Conservation (phyloP, 768 basidiomycete species). For the Pleurotus salmoneostramineus region DNA sequence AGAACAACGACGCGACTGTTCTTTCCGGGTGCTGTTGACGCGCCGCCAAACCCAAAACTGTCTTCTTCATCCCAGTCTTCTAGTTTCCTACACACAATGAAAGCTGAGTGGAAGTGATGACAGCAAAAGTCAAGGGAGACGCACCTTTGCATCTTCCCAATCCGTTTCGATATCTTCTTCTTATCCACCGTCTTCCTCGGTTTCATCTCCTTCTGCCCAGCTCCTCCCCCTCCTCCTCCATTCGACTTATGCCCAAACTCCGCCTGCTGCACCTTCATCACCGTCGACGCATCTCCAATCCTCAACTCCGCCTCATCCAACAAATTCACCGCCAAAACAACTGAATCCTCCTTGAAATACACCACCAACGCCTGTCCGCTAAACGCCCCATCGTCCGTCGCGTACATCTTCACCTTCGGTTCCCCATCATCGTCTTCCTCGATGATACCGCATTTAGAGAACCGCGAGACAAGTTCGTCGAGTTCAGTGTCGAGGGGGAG, state of each 20-base stretch:
- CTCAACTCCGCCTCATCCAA: conserved; percentile 92
- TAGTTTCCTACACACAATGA: conserved; percentile 60
- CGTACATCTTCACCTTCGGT: conserved; percentile 95
- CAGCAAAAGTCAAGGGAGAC: conserved; percentile 10
- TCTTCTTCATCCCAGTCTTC: conserved; percentile 95
- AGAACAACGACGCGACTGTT: conserved; percentile 84
- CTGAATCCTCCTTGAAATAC: conserved; percentile 97
- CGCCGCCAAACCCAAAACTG: conserved; percentile 73
- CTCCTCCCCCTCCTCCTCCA: conserved; percentile 20
- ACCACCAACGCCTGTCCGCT: conserved; percentile 95
- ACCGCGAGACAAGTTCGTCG: conserved; percentile 80
- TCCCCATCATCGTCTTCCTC: conserved; percentile 90
- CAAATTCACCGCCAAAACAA: conserved; percentile 74
- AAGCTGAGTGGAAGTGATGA: neutral
- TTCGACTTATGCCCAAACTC: conserved; percentile 71
- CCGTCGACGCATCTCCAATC: conserved; percentile 68
- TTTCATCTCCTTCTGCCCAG: conserved; percentile 29
- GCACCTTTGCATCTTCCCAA: conserved; percentile 87
- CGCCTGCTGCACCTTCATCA: conserved; percentile 73
- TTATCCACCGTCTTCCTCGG: conserved; percentile 68
- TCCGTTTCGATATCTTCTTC: conserved; percentile 69
- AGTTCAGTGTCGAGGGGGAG: conserved; percentile 73
- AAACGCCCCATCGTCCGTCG: conserved; percentile 80
- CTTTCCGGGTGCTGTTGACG: conserved; percentile 39
- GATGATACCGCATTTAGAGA: conserved; percentile 87